Evolutionary conservation across 2,329 filamentous ascomycete species (phyloP).

Genomic region (Penicillium brevicompactum): DNA sequence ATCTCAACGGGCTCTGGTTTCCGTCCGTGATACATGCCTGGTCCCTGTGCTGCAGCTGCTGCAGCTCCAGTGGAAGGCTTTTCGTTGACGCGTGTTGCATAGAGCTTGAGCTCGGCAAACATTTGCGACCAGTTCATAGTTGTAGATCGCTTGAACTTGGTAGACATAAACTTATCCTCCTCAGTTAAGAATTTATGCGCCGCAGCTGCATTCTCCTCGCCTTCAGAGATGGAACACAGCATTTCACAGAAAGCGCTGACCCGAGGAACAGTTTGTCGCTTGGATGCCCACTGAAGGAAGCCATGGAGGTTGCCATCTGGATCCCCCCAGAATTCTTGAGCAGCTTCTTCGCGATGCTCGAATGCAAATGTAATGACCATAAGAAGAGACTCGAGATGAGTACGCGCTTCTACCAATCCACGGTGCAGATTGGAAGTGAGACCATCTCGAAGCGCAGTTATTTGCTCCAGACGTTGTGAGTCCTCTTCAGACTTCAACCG

Average conservation of each 20-base stretch:
- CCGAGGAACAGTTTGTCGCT: conserved; percentile 90
- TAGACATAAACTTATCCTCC: conserved; percentile 72
- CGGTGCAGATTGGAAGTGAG: conserved; percentile 44
- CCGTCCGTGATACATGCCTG: conserved; percentile 58
- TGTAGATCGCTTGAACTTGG: conserved; percentile 78
- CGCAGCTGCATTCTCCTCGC: conserved; percentile 77
- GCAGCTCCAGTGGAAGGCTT: conserved; percentile 54
- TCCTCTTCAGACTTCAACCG: conserved; percentile 87
- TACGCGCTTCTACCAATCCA: conserved; percentile 50
- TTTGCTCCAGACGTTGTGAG: conserved; percentile 62
- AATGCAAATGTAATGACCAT: conserved; percentile 91
- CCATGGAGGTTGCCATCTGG: conserved; percentile 90
- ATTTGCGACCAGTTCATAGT: conserved; percentile 93
- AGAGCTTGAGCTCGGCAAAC: conserved; percentile 84
- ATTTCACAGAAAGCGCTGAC: conserved; percentile 97
- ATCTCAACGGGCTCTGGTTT: conserved; percentile 68
- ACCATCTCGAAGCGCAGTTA: conserved; percentile 49
- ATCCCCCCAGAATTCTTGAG: conserved; percentile 88
- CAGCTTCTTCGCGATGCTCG: conserved; percentile 79
- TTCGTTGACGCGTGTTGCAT: conserved; percentile 76
- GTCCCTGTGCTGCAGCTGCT: conserved; percentile 55
- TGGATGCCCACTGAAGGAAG: conserved; percentile 96
- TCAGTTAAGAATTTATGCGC: conserved; percentile 90
- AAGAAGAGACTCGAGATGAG: conserved; percentile 81
- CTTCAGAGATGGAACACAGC: conserved; percentile 82